These are phyloP conservation scores for Kurtzmaniella cleridarum DNA, from an alignment of 805 yeast species.

Conservation along the genomic window DNA sequence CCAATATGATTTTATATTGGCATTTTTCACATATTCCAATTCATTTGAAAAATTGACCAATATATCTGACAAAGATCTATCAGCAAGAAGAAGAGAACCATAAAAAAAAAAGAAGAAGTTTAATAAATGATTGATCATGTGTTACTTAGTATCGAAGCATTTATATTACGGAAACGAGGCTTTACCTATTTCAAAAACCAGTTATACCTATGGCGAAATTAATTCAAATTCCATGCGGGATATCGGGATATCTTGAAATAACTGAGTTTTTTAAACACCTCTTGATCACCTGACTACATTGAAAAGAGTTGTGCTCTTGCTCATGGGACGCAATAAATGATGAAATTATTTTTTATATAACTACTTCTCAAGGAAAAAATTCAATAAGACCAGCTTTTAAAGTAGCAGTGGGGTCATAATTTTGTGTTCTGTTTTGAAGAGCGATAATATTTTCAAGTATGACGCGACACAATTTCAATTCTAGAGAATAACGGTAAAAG, in stretches of 20 bases:
- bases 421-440: slow-evolving; percentile 4
- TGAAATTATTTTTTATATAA: slow-evolving; percentile 24
- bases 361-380: slow-evolving; percentile 32
- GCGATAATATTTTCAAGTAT: slow-evolving; percentile 3
- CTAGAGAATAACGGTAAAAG: slow-evolving; percentile 2
- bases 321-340: slow-evolving; percentile 33
- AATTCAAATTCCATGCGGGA: slow-evolving; percentile 19
- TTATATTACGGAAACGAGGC: slow-evolving; percentile 19
- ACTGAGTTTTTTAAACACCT: slow-evolving; percentile 19
- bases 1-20: slow-evolving; percentile 8
- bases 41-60: slow-evolving; percentile 27
- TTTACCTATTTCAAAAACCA: slow-evolving; percentile 24
- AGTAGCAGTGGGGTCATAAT: slow-evolving; percentile 12
- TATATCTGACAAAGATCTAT: slow-evolving; percentile 22
- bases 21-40: slow-evolving; percentile 25
- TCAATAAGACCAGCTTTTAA: slow-evolving; percentile 14
- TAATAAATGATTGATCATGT: slow-evolving; percentile 12
- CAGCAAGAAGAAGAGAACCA: too few relatives aligned
- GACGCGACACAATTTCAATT: slow-evolving; percentile 1
- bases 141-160: slow-evolving; percentile 15
- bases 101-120: too few relatives aligned
- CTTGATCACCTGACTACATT: slow-evolving; percentile 10
- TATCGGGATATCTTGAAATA: slow-evolving; percentile 23
- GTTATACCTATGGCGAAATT: slow-evolving; percentile 14
- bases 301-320: slow-evolving; percentile 30